These are phyloP conservation scores for Ophiostoma piceae DNA, from an alignment of 2,329 filamentous ascomycete genomes.

Conservation along the genomic window DNA sequence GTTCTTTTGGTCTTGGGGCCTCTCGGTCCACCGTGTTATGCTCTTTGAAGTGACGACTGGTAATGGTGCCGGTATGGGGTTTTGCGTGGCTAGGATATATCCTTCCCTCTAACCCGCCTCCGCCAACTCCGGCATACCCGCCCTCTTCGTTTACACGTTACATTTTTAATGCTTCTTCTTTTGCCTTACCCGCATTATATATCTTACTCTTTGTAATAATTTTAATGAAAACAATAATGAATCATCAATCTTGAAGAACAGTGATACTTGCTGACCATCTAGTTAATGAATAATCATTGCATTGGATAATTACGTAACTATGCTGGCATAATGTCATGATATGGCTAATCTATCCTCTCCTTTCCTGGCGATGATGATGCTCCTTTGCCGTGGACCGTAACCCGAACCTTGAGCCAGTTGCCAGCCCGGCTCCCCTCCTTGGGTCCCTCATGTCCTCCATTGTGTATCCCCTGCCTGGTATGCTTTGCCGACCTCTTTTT, in stretches of 20 bases:
- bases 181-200: constrained; percentile 16
- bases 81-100: constrained; percentile 4
- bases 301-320: neutral
- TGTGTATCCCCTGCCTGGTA: neutral
- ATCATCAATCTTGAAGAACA: neutral
- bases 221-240: constrained; percentile 18
- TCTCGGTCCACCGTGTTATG: neutral
- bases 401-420: neutral
- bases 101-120: neutral
- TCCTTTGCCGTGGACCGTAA: neutral
- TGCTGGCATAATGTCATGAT: neutral
- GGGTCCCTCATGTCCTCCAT: neutral
- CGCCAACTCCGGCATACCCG: neutral
- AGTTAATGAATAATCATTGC: neutral
- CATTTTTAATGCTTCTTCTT: constrained; percentile 14
- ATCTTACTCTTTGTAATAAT: constrained; percentile 17
- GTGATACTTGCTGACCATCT: neutral
- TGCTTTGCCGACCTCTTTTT: neutral
- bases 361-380: neutral
- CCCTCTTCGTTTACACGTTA: constrained; percentile 7
- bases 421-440: neutral
- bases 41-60: neutral
- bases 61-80: neutral
- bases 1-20: neutral
- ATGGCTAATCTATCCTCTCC: neutral